Evolutionary conservation across 345 rosid genomes (phyloP).

Genomic region (Salix exigua): DNA sequence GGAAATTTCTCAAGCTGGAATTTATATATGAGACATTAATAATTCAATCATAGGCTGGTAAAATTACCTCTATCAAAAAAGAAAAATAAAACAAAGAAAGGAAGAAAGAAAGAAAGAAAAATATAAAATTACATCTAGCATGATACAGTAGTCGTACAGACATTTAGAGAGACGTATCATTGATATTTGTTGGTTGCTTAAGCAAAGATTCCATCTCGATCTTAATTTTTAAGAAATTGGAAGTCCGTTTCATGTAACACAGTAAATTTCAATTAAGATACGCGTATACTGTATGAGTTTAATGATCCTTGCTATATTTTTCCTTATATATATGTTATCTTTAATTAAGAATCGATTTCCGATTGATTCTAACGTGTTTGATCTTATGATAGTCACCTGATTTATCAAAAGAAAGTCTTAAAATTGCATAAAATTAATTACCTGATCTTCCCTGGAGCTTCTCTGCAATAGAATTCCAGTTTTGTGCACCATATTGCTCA

Average conservation of each 20-base stretch:
- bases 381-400: neutral
- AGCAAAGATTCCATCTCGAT: neutral
- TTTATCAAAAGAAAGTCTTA: neutral
- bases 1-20: neutral
- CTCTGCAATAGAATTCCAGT: constrained; percentile 33
- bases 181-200: neutral
- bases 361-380: neutral
- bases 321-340: neutral
- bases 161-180: neutral
- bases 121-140: neutral
- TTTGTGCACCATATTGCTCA: constrained; percentile 31
- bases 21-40: neutral
- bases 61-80: neutral
- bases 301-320: neutral
- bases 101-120: neutral
- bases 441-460: constrained; percentile 37
- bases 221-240: neutral
- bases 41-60: neutral
- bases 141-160: neutral
- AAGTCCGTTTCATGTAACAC: neutral
- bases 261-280: neutral
- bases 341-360: neutral
- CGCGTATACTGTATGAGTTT: neutral
- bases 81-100: neutral
- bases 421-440: neutral